These are phyloP conservation scores for Arctium lappa DNA, from an alignment of 129 eudicot genomes.

Conservation along the genomic window DNA sequence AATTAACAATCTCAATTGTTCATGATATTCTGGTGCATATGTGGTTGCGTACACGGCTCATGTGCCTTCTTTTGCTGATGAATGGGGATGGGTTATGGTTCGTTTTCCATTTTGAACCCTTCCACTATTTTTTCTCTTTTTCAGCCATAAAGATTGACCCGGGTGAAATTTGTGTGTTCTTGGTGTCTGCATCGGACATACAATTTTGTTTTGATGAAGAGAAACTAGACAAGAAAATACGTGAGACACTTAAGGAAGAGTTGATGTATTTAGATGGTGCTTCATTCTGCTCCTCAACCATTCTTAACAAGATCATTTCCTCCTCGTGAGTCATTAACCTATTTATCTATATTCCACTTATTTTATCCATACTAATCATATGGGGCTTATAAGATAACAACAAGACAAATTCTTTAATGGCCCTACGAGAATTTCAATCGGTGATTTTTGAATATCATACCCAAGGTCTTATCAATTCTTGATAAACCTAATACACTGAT, in stretches of 20 bases:
- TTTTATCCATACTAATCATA: too few species aligned
- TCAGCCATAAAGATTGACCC: too few species aligned
- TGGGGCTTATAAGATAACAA: too few species aligned
- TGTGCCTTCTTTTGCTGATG: constrained; percentile 93
- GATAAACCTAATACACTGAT: too few species aligned
- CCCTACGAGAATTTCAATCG: too few species aligned
- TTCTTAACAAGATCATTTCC: constrained; percentile 34
- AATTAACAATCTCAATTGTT: background rate
- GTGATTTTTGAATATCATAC: too few species aligned
- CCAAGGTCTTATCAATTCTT: too few species aligned
- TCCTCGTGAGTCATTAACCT: constrained; percentile 20
- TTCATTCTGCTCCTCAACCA: constrained; percentile 23
- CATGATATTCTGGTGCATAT: constrained; percentile 42
- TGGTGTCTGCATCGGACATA: constrained; percentile 26
- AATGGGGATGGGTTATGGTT: constrained; percentile 99
- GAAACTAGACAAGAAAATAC: constrained; percentile 31
- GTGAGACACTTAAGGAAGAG: constrained; percentile 18
- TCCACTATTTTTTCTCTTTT: background rate
- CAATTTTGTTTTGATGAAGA: constrained; percentile 16
- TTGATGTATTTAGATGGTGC: constrained; percentile 32
- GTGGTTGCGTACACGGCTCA: constrained; percentile 89
- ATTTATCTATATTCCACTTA: background rate
- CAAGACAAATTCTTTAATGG: too few species aligned
- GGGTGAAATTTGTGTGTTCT: background rate
- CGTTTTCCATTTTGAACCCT: background rate